These are phyloP conservation scores for Phytophthora tentaculata DNA, from an alignment of 352 stramenopile species.

Conservation along the genomic window DNA sequence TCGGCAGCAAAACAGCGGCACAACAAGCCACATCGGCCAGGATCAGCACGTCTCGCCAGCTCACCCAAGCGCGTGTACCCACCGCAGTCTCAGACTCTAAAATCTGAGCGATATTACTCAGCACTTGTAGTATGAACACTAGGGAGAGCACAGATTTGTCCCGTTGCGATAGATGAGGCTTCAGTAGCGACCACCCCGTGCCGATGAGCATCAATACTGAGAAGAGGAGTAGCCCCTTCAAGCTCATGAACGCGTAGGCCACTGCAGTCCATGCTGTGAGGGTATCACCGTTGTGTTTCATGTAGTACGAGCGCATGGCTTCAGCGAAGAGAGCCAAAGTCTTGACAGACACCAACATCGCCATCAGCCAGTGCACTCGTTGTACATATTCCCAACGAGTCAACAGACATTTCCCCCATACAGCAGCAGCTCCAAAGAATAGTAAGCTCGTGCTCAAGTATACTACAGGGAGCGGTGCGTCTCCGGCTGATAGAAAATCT, in stretches of 20 bases:
- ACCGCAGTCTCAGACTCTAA: slow-evolving; percentile 83
- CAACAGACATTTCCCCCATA: slow-evolving; percentile 78
- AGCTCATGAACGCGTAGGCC: slow-evolving; percentile 95
- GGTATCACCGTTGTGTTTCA: slow-evolving; percentile 94
- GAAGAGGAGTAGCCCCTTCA: slow-evolving; percentile 98
- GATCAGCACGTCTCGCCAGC: slow-evolving; percentile 92
- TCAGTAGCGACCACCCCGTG: slow-evolving; percentile 97
- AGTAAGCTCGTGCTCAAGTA: slow-evolving; percentile 82
- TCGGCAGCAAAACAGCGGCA: slow-evolving; percentile 95
- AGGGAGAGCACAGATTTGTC: slow-evolving; percentile 96
- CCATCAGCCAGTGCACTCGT: slow-evolving; percentile 96
- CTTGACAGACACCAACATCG: slow-evolving; percentile 93
- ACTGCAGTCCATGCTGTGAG: slow-evolving; percentile 92
- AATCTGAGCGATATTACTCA: slow-evolving; percentile 96
- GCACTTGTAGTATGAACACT: slow-evolving; percentile 91
- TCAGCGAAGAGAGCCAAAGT: slow-evolving; percentile 94
- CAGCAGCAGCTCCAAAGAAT: slow-evolving; percentile 58
- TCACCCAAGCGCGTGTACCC: slow-evolving; percentile 73
- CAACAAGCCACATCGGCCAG: slow-evolving; percentile 97
- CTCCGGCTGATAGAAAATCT: slow-evolving; percentile 88
- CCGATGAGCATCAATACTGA: slow-evolving; percentile 97
- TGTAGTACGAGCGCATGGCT: slow-evolving; percentile 95
- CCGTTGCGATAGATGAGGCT: slow-evolving; percentile 92
- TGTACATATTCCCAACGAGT: slow-evolving; percentile 67
- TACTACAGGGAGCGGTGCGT: slow-evolving; percentile 85